phyloP scores from a whole-genome alignment of 2,329 filamentous ascomycete species.

The Neoscytalidium dimidiatum region DNA sequence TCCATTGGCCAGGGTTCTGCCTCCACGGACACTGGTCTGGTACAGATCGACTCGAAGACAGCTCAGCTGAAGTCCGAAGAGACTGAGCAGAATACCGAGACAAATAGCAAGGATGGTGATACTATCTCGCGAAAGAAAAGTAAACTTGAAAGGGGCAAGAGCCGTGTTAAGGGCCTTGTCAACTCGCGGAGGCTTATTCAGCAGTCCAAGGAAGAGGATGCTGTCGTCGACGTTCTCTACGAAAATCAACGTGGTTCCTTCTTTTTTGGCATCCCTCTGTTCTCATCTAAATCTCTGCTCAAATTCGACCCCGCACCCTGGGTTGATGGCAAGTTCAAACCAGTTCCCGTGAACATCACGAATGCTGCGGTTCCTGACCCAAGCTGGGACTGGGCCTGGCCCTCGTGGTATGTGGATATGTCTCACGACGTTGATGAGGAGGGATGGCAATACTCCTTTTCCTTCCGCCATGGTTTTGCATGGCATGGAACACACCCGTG shows the following conservation, averaged over 20 bases:
- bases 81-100: neutral
- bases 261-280: constrained; percentile 85
- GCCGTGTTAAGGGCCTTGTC: constrained; percentile 13
- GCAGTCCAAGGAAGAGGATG: constrained; percentile 30
- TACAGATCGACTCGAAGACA: constrained; percentile 13
- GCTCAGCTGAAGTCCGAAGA: neutral
- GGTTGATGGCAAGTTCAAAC: constrained; percentile 65
- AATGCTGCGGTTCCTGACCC: constrained; percentile 94
- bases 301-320: constrained; percentile 84
- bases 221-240: constrained; percentile 78
- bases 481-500: constrained; percentile 90
- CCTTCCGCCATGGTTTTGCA: constrained; percentile 59
- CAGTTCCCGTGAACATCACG: constrained; percentile 68
- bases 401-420: constrained; percentile 73
- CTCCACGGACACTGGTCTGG: neutral
- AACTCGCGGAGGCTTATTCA: constrained; percentile 33
- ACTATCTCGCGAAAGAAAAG: constrained; percentile 22
- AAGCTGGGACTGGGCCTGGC: constrained; percentile 88
- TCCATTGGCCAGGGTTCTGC: neutral
- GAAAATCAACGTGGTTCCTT: constrained; percentile 94
- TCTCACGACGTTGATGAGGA: constrained; percentile 82
- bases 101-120: constrained; percentile 12
- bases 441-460: constrained; percentile 95
- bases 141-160: constrained; percentile 32
- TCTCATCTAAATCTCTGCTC: constrained; percentile 81